These are phyloP conservation scores for Ceratocystis alfenasii DNA, from an alignment of 2,329 filamentous ascomycete species.

Conservation along the genomic window DNA sequence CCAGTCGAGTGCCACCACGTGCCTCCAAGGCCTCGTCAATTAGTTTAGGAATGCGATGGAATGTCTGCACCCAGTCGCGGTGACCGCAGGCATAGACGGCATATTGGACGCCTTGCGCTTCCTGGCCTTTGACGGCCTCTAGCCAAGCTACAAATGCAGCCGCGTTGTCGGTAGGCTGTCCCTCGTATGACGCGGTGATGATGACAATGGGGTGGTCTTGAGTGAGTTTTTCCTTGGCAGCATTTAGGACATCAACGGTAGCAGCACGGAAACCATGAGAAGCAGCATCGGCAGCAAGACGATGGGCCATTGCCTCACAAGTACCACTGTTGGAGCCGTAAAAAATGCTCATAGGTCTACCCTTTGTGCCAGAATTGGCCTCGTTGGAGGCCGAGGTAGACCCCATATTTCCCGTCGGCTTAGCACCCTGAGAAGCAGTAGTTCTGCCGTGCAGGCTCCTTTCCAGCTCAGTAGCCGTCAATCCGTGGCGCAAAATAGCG, in stretches of 20 bases:
- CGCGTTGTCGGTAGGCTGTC: slow-evolving; percentile 62
- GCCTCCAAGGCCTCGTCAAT: slow-evolving; percentile 43
- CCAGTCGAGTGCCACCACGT: slow-evolving; percentile 30
- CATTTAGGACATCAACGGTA: slow-evolving; percentile 46
- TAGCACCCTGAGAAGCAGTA: slow-evolving; percentile 18
- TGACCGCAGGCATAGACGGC: slow-evolving; percentile 56
- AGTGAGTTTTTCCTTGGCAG: slow-evolving; percentile 48
- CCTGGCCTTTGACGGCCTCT: slow-evolving; percentile 38
- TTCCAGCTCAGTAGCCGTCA: slow-evolving; percentile 38
- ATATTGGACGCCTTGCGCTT: slow-evolving; percentile 47
- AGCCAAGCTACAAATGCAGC: slow-evolving; percentile 57
- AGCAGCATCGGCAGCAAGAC: slow-evolving; percentile 47
- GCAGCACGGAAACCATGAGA: slow-evolving; percentile 47
- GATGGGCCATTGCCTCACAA: slow-evolving; percentile 56
- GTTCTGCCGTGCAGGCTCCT: slow-evolving; percentile 32
- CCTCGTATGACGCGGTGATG: slow-evolving; percentile 62
- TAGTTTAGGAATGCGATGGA: slow-evolving; percentile 53
- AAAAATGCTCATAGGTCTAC: slow-evolving; percentile 48
- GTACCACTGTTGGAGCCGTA: slow-evolving; percentile 68
- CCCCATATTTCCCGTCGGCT: slow-evolving; percentile 3
- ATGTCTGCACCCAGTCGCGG: slow-evolving; percentile 48
- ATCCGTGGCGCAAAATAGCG: slow-evolving; percentile 40
- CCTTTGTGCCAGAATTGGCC: slow-evolving; percentile 18
- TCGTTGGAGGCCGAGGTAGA: not conserved
- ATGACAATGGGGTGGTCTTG: slow-evolving; percentile 51